Conservation (phyloP, 2,329 filamentous ascomycete genomes). For the Hypoxylon sp. region DNA sequence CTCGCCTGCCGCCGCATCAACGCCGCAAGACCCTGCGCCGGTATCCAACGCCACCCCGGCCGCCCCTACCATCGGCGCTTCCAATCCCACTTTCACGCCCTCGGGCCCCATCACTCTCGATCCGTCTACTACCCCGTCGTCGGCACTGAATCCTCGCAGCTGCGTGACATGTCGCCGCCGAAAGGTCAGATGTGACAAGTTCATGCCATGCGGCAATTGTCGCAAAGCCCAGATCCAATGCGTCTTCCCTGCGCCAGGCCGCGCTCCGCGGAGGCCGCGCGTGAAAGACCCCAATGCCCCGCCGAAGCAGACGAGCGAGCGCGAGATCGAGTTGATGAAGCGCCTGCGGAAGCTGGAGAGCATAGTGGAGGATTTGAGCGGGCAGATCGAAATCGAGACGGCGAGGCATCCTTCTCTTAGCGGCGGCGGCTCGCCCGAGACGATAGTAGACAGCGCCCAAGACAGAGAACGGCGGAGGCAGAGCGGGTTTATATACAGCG, state of each 20-base stretch:
- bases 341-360: slow-evolving; percentile 80
- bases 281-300: slow-evolving; percentile 75
- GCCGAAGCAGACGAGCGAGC: slow-evolving; percentile 71
- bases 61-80: slow-evolving; percentile 15
- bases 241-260: slow-evolving; percentile 80
- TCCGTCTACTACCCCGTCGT: slow-evolving; percentile 52
- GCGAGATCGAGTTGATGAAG: slow-evolving; percentile 79
- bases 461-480: slow-evolving; percentile 47
- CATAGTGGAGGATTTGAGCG: slow-evolving; percentile 79
- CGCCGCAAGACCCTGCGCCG: slow-evolving; percentile 39
- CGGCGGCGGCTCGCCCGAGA: slow-evolving; percentile 59
- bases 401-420: slow-evolving; percentile 56
- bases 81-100: slow-evolving; percentile 40
- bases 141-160: slow-evolving; percentile 55
- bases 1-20: slow-evolving; percentile 42
- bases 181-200: slow-evolving; percentile 84
- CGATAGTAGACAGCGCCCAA: slow-evolving; percentile 47
- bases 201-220: slow-evolving; percentile 83
- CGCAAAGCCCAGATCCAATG: slow-evolving; percentile 79
- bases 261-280: slow-evolving; percentile 77
- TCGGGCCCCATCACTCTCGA: slow-evolving; percentile 54
- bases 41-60: slow-evolving; percentile 13
- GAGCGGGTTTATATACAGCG: slow-evolving; percentile 42
- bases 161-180: slow-evolving; percentile 68
- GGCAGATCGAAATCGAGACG: slow-evolving; percentile 72